Base-by-base conservation (phyloP, 371 early-diverging fungal species). In the Rhizopus arrhizus region DNA sequence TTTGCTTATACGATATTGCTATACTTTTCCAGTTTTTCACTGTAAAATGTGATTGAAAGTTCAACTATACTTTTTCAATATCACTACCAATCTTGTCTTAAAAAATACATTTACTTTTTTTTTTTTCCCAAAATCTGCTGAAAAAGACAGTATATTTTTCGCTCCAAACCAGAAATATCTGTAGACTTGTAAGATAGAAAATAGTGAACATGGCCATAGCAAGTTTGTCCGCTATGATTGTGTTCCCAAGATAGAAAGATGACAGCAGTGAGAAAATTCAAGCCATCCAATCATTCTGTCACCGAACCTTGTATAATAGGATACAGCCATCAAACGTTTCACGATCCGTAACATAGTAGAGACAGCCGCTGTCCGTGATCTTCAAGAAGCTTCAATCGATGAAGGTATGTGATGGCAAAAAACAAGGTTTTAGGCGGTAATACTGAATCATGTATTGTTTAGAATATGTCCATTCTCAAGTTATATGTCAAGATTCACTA, bases 281-380 rank as follows among this genome's bases (percentile, higher is more conserved):
- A 22, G 2, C 22, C 22, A 2, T 2, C 22, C 22, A 22, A 22
- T 22, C 22, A 0, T 22, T 22, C 22, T 2, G 2, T 22, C 22
- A 22, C 22, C 22, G 22, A 22, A 22, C 22, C 22, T 22, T 22
- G 22, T 22, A 22, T 22, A 2, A 22, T 22, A 99, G 82, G 99
- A 99, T 86, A 98, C 99, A 91, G 96, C 98, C 74, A 95, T 99
- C 84, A 97, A 97, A 91, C 90, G 98, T 69, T 95, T 96, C 88
- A 85, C 91, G 69, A 91, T 98, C 84, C 89, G 95, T 74, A 95
- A 95, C 86, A 95, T 99, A 91, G 93, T 99, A 63, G 99, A 99
- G 85, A 84, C 87, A 70, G 99, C 99, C 58, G 98, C 98, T 63
- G 83, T 93, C 75, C 90, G 97, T 81, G 99, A 99, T 83, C 87